Conservation (phyloP, 2,329 filamentous ascomycete genomes). For the Aspergillus piperis region DNA sequence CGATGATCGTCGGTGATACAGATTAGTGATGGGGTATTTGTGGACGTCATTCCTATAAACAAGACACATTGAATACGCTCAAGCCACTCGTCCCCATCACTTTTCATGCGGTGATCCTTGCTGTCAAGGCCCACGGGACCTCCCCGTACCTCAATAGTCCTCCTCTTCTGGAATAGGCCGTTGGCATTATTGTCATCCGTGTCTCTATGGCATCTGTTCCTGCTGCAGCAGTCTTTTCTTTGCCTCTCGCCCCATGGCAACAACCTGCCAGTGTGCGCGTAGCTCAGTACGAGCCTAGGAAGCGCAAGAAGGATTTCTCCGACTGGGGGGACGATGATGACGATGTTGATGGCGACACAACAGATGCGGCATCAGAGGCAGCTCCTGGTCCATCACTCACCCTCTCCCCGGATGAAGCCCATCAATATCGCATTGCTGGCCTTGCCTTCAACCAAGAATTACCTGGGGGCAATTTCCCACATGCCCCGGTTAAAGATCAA, state of each 20-base stretch:
- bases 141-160: not conserved
- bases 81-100: not conserved
- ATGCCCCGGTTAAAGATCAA: constrained; percentile 30
- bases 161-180: constrained; percentile 12
- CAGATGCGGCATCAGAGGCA: constrained; percentile 32
- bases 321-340: constrained; percentile 30
- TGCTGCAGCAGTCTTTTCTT: constrained; percentile 39
- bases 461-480: constrained; percentile 46
- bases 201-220: constrained; percentile 32
- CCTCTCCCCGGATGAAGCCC: constrained; percentile 43
- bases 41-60: not conserved
- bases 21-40: not conserved
- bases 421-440: constrained; percentile 47
- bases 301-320: constrained; percentile 34
- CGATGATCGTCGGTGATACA: not conserved
- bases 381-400: constrained; percentile 28
- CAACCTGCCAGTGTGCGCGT: constrained; percentile 39
- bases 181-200: not conserved
- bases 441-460: constrained; percentile 41
- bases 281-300: constrained; percentile 38
- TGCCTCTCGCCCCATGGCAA: constrained; percentile 41
- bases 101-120: constrained; percentile 5
- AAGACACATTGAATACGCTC: not conserved
- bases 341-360: constrained; percentile 29
- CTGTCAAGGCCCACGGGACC: constrained; percentile 14